Conservation (phyloP, 305 asterid species). For the Fraxinus albicans region DNA sequence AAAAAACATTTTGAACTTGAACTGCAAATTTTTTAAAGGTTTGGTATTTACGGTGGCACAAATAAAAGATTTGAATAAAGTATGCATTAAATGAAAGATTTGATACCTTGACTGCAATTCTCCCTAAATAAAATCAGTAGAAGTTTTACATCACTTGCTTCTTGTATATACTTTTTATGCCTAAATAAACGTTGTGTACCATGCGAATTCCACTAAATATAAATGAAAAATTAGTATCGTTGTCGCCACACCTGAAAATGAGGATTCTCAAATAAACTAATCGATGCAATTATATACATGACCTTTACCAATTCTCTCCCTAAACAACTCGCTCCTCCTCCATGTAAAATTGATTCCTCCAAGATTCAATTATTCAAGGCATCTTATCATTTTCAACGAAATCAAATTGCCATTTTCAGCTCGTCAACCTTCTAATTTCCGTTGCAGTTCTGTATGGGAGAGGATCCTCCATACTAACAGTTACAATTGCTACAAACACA, state of each 20-base stretch:
- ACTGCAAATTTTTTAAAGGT: background rate
- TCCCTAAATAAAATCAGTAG: too few species aligned
- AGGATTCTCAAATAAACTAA: too few species aligned
- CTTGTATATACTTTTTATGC: background rate
- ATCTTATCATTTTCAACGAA: background rate
- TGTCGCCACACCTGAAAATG: too few species aligned
- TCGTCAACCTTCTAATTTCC: background rate
- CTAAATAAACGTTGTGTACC: background rate
- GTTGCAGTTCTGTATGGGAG: background rate
- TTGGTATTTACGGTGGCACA: too few species aligned
- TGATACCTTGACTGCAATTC: too few species aligned
- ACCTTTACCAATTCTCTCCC: too few species aligned
- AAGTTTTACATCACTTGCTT: background rate
- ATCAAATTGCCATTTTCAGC: background rate
- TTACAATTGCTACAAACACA: background rate
- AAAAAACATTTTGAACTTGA: background rate
- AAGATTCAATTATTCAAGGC: background rate
- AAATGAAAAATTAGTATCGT: too few species aligned
- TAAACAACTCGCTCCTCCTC: background rate
- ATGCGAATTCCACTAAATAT: background rate
- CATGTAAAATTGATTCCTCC: background rate
- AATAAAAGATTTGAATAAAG: too few species aligned
- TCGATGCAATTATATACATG: too few species aligned
- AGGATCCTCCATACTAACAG: background rate
- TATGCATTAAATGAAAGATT: too few species aligned